Conservation (phyloP, 2,329 filamentous ascomycete genomes). For the Decorospora gaudefroyi region DNA sequence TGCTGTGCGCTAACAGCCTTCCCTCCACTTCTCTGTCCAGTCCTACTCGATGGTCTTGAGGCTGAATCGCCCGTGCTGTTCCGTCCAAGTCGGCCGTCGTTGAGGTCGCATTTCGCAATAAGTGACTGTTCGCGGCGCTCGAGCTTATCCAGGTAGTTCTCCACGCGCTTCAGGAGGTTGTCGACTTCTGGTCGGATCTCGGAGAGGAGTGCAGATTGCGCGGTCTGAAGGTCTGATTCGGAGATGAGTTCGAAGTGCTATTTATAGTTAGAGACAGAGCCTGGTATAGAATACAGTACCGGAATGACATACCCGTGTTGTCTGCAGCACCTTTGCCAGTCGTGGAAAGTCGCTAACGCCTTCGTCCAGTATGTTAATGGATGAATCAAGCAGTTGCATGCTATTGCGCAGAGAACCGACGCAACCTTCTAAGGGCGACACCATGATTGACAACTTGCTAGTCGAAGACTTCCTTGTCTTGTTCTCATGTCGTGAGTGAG, state of each 20-base stretch:
- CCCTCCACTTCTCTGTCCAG: conserved; percentile 31
- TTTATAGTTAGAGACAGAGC: conserved; percentile 7
- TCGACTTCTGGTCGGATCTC: conserved; percentile 88
- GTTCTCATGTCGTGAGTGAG: background rate
- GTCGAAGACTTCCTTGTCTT: background rate
- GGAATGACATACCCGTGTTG: conserved; percentile 59
- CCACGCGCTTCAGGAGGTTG: conserved; percentile 77
- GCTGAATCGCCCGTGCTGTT: conserved; percentile 31
- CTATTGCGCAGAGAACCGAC: conserved; percentile 65
- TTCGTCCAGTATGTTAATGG: conserved; percentile 64
- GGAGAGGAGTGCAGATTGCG: conserved; percentile 81
- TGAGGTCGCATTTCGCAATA: conserved; percentile 79
- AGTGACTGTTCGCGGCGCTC: conserved; percentile 81
- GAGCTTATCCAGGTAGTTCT: conserved; percentile 79
- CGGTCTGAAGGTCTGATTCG: conserved; percentile 77
- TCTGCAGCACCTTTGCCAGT: conserved; percentile 65
- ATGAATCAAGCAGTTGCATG: conserved; percentile 65
- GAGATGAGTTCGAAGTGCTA: conserved; percentile 95
- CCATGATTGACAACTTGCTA: conserved; percentile 24
- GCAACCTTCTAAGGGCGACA: conserved; percentile 60
- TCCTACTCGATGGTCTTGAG: conserved; percentile 31
- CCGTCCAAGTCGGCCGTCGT: conserved; percentile 69
- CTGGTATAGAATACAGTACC: conserved; percentile 1
- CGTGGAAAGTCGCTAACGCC: conserved; percentile 68
- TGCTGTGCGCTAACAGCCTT: conserved; percentile 53